Conservation (phyloP, 495 filamentous ascomycete genomes). For the Trichoderma virens region DNA sequence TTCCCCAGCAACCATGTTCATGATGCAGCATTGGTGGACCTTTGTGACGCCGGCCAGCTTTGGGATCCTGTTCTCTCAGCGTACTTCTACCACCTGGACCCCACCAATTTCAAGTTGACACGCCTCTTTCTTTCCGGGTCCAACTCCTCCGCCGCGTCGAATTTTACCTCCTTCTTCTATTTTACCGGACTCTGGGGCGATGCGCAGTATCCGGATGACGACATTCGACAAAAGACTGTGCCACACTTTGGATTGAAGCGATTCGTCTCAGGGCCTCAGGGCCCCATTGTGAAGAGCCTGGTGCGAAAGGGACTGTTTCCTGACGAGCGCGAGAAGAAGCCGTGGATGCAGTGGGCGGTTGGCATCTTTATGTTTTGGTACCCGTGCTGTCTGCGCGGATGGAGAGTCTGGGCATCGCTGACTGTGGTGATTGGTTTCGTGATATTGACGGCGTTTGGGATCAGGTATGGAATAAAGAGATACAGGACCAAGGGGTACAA, state of each 20-base stretch:
- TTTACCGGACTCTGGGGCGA: constrained; percentile 11
- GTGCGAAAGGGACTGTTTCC: constrained; percentile 9
- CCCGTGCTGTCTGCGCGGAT: constrained; percentile 12
- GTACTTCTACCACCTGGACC: constrained; percentile 12
- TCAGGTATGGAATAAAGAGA: neutral
- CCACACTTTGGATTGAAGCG: constrained; percentile 11
- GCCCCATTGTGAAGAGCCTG: constrained; percentile 9
- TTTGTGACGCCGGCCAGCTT: constrained; percentile 10
- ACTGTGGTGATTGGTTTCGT: neutral
- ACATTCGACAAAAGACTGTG: constrained; percentile 10
- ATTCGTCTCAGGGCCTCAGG: constrained; percentile 10
- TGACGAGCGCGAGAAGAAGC: constrained; percentile 5
- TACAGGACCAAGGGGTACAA: neutral
- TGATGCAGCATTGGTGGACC: constrained; percentile 9
- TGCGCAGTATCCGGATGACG: constrained; percentile 9
- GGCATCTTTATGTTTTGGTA: constrained; percentile 11
- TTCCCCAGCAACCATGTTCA: constrained; percentile 4
- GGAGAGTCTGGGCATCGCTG: constrained; percentile 10
- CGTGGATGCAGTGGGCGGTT: constrained; percentile 11
- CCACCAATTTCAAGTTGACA: constrained; percentile 2
- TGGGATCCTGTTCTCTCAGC: constrained; percentile 12
- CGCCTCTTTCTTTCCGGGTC: constrained; percentile 1
- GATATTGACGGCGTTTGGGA: neutral
- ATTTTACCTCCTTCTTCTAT: constrained; percentile 13
- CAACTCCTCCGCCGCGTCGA: neutral